Base-by-base conservation (phyloP, 2,329 filamentous ascomycete species). In the Teratosphaeria pseudoeucalypti region DNA sequence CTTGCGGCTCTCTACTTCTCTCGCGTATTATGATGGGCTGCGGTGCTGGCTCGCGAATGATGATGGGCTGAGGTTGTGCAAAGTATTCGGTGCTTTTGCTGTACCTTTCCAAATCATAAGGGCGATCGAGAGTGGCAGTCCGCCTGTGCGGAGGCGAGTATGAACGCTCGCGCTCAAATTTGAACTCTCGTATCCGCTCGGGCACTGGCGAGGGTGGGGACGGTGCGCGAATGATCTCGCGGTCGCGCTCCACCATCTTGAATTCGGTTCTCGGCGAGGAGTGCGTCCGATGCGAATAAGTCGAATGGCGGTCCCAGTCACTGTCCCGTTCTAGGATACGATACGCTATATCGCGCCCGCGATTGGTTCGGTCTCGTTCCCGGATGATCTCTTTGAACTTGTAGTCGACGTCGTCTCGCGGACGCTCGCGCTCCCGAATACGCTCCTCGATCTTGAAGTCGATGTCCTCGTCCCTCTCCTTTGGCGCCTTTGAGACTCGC, bases 1-100 rank as follows among this genome's bases (percentile, higher is more conserved):
- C 79, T 63, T 78, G 77, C 52, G 66, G 66, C 23, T 62, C 63
- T 19, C 76, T 75, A 60, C 79, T 78, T 34, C 76, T 77, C 72
- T 82, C 78, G 61, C 79, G 76, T 64, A 82, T 76, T 63, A 84
- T 82, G 73, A 85, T 79, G 60, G 78, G 77, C 66, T 80, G 76
- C 34, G 75, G 76, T 12, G 74, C 74, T n/a, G 63, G 76, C 66
- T 78, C 74, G 61, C 77, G 77, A 69, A 83, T 79, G 69, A 83
- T 77, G 68, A 78, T 76, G 12, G 55, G 55, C 64, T 74, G 73
- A 6, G 78, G 78, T 58, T 76, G 76, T 59, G 74, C 74, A 67
- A 78, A 82, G 66, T 77, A 77, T 63, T 83, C 81, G 56, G 79
- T 77, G 58, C 78, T 79, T 63, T 78, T 77, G 61, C 78, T 79